Conservation (phyloP, 1,284 basidiomycete genomes). For the Macrocystidia cucumis region DNA sequence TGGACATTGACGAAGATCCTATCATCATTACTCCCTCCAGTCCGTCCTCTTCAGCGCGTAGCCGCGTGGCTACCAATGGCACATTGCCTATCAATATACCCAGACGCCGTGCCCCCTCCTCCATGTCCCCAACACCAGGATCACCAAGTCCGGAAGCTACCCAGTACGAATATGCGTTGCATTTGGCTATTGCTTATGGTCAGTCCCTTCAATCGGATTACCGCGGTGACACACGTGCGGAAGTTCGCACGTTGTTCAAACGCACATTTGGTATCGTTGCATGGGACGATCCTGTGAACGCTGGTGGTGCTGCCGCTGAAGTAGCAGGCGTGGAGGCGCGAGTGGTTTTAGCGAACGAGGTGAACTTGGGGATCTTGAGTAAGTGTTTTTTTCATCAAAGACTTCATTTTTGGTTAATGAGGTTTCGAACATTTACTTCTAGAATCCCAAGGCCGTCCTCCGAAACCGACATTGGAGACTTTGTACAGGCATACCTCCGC, state of each 20-base stretch:
- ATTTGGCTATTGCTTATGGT: slow-evolving; percentile 62
- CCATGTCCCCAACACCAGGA: slow-evolving; percentile 8
- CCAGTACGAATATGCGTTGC: slow-evolving; percentile 50
- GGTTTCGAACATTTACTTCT: too few relatives aligned
- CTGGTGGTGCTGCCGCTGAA: slow-evolving; percentile 53
- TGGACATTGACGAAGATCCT: slow-evolving; percentile 46
- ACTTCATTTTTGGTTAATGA: too few relatives aligned
- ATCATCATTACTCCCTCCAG: slow-evolving; percentile 3
- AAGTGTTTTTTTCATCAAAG: slow-evolving; percentile 23
- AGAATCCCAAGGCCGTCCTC: slow-evolving; percentile 74
- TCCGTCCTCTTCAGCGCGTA: slow-evolving; percentile 7
- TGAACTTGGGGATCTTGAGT: slow-evolving; percentile 80
- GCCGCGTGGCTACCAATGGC: slow-evolving; percentile 13
- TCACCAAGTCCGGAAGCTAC: slow-evolving; percentile 13
- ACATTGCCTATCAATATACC: slow-evolving; percentile 2
- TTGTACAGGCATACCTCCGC: slow-evolving; percentile 66
- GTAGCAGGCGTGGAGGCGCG: slow-evolving; percentile 63
- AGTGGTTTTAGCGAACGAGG: slow-evolving; percentile 59
- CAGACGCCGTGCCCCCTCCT: slow-evolving; percentile 6
- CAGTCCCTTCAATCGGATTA: slow-evolving; percentile 63
- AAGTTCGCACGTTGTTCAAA: slow-evolving; percentile 58
- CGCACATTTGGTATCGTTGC: slow-evolving; percentile 73
- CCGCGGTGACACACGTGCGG: slow-evolving; percentile 47
- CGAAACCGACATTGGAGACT: slow-evolving; percentile 64
- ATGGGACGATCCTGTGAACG: slow-evolving; percentile 63